Percentiles rank a stretch among this genome's conserved stretches.
Conservation (phyloP, 306 rosid species). For the Glycine latifolia region DNA sequence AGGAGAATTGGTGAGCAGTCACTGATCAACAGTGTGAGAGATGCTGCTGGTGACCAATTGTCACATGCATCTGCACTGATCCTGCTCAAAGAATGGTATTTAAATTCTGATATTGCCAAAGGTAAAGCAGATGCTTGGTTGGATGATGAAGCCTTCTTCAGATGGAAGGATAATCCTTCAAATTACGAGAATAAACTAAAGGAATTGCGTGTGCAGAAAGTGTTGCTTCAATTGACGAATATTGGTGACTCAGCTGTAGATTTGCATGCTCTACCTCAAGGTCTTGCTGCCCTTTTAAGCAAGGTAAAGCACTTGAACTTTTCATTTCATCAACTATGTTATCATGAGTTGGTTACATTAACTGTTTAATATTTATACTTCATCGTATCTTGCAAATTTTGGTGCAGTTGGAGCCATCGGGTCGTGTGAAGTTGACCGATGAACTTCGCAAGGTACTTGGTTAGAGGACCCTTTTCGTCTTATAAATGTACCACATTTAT, state of each 20-base stretch:
- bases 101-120: constrained; percentile 61
- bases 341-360: background rate
- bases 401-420: constrained; percentile 81
- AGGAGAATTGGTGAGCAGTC: constrained; percentile 85
- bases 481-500: constrained; percentile 10
- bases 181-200: constrained; percentile 82
- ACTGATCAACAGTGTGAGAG: constrained; percentile 71
- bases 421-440: constrained; percentile 60
- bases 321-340: background rate
- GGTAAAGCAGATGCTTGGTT: constrained; percentile 72
- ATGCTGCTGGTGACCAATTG: constrained; percentile 87
- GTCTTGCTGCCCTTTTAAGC: constrained; percentile 91
- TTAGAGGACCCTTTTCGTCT: constrained; percentile 40
- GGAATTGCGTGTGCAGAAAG: constrained; percentile 84
- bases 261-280: constrained; percentile 92
- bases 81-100: constrained; percentile 78
- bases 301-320: constrained; percentile 64
- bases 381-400: constrained; percentile 28
- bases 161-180: constrained; percentile 70
- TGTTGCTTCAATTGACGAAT: constrained; percentile 73
- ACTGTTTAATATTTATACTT: constrained; percentile 22
- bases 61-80: constrained; percentile 69
- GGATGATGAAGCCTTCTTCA: constrained; percentile 84
- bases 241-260: constrained; percentile 76
- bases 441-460: constrained; percentile 83